Conservation (phyloP, 73 alveolate genomes). For the Paramecium bursaria region DNA sequence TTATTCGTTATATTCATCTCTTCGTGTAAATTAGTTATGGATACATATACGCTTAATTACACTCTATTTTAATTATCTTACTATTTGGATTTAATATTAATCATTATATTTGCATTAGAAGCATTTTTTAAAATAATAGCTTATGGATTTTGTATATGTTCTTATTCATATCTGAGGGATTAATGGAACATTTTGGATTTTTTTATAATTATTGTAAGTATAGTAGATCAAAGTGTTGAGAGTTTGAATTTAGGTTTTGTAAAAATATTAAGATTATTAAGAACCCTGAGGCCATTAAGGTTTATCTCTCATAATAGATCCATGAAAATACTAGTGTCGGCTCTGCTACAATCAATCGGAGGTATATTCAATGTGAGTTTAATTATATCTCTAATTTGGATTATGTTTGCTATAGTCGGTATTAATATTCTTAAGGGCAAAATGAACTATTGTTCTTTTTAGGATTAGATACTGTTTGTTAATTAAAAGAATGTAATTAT, state of each 20-base stretch:
- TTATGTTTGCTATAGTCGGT: constrained; percentile 69
- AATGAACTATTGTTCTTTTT: constrained; percentile 42
- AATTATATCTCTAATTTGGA: constrained; percentile 91
- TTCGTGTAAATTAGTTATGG: constrained; percentile 63
- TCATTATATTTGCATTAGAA: constrained; percentile 72
- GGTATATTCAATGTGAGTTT: constrained; percentile 87
- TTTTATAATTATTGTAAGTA: constrained; percentile 66
- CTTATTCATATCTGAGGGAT: constrained; percentile 80
- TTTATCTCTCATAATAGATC: constrained; percentile 91
- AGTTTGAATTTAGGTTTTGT: constrained; percentile 74
- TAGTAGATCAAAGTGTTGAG: constrained; percentile 65
- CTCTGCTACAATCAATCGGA: constrained; percentile 87
- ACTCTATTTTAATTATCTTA: not conserved
- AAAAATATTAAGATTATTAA: constrained; percentile 87
- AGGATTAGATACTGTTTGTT: not conserved
- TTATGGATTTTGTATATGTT: constrained; percentile 79
- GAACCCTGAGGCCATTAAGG: constrained; percentile 95
- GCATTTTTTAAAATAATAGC: constrained; percentile 78
- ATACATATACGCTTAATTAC: constrained; percentile 62
- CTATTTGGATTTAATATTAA: constrained; percentile 55
- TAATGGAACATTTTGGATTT: constrained; percentile 74
- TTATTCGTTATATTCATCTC: constrained; percentile 60
- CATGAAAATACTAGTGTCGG: constrained; percentile 88
- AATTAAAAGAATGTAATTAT: not conserved
- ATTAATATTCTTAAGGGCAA: constrained; percentile 56